Percentiles rank a stretch among this genome's conserved stretches.
These are phyloP conservation scores for Lactifluus volemus DNA, from an alignment of 768 basidiomycete species.

Conservation along the genomic window DNA sequence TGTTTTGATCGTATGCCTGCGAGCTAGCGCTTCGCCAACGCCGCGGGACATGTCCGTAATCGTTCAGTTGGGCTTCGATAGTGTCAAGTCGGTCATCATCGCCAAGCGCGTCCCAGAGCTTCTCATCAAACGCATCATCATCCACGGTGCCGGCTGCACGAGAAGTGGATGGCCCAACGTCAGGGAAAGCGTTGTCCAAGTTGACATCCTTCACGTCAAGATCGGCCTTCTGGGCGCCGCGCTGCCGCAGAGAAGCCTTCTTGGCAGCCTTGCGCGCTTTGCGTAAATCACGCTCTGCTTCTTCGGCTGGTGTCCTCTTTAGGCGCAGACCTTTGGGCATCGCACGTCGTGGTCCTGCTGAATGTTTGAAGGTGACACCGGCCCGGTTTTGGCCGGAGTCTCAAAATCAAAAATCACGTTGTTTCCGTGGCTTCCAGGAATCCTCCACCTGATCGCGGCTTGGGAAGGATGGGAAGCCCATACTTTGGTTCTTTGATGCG, in stretches of 20 bases:
- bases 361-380: background rate
- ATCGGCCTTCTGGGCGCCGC: background rate
- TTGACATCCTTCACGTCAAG: background rate
- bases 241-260: constrained; percentile 30
- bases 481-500: no score
- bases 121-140: constrained; percentile 66
- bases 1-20: constrained; percentile 36
- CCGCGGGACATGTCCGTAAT: constrained; percentile 63
- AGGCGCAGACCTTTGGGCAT: constrained; percentile 27
- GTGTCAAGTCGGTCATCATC: constrained; percentile 65
- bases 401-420: no score
- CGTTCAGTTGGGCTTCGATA: constrained; percentile 54
- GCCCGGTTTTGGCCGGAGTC: background rate
- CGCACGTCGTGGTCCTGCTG: background rate
- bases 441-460: no score
- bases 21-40: constrained; percentile 48
- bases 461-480: no score
- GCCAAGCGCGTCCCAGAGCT: constrained; percentile 60
- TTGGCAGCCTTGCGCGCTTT: constrained; percentile 43
- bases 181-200: background rate
- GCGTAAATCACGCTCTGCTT: constrained; percentile 28
- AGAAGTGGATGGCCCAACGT: constrained; percentile 31
- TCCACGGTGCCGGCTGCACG: constrained; percentile 41
- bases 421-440: no score
- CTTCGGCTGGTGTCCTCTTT: constrained; percentile 33